Percentiles rank a stretch among this genome's conserved stretches.
These are phyloP conservation scores for Russula olivacea DNA, from an alignment of 768 basidiomycete genomes.

Conservation along the genomic window DNA sequence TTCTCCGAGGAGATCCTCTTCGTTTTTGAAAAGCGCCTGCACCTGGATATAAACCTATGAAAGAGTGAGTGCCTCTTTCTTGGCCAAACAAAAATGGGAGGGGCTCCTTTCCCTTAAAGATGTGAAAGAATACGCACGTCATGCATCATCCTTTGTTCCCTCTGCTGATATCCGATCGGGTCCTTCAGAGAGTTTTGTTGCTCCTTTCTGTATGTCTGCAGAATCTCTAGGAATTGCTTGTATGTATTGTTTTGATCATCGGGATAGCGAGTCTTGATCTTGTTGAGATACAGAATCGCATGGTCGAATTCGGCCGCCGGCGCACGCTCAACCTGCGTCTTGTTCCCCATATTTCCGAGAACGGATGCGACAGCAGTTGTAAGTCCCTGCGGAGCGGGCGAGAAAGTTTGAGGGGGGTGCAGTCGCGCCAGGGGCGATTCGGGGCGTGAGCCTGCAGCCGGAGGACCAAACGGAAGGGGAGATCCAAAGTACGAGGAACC, in stretches of 20 bases:
- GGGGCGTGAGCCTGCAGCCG: slow-evolving; percentile 32
- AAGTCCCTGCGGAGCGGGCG: slow-evolving; percentile 33
- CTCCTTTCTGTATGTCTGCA: slow-evolving; percentile 85
- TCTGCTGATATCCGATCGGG: slow-evolving; percentile 19
- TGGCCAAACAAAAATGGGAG: neutral
- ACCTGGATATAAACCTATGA: slow-evolving; percentile 79
- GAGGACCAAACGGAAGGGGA: slow-evolving; percentile 35
- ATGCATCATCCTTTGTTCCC: slow-evolving; percentile 54
- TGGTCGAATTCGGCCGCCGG: slow-evolving; percentile 76
- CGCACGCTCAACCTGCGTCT: slow-evolving; percentile 46
- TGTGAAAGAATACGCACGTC: slow-evolving; percentile 47
- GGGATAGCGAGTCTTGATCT: slow-evolving; percentile 89
- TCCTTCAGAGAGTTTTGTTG: slow-evolving; percentile 41
- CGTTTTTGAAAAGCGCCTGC: slow-evolving; percentile 72
- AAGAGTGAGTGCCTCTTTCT: slow-evolving; percentile 27
- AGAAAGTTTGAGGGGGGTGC: slow-evolving; percentile 40
- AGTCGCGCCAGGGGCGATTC: slow-evolving; percentile 29
- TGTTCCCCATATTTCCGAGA: slow-evolving; percentile 31
- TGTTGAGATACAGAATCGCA: slow-evolving; percentile 96
- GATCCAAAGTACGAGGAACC: slow-evolving; percentile 27
- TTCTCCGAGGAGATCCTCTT: slow-evolving; percentile 70
- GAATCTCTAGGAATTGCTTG: slow-evolving; percentile 82
- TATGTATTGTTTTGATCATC: slow-evolving; percentile 83
- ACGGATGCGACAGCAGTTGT: slow-evolving; percentile 23
- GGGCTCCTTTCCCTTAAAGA: neutral